Percentiles rank a stretch among this genome's conserved stretches.
Evolutionary conservation across 176 grass and related monocot species (phyloP).

Genomic region (Aechmea fasciata): DNA sequence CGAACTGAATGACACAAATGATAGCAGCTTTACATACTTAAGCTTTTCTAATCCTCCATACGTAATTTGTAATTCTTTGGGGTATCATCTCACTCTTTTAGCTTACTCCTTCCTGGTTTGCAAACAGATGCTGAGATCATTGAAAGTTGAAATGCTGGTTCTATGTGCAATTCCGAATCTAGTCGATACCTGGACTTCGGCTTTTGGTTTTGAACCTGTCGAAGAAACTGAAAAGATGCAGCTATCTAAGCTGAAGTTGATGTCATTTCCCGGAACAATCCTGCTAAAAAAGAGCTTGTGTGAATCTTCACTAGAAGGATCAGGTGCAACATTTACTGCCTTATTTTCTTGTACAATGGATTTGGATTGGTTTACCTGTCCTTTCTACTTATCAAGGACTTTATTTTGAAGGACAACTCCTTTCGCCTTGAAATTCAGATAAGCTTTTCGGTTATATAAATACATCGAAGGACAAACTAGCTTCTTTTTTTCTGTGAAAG

Average conservation of each 20-base stretch:
- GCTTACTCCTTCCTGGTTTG: background rate
- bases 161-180: conserved; percentile 58
- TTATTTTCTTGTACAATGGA: background rate
- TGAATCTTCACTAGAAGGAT: conserved; percentile 8
- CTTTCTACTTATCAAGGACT: background rate
- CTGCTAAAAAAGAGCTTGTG: conserved; percentile 55
- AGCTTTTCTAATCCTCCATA: background rate
- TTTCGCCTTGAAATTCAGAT: background rate
- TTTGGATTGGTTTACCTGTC: background rate
- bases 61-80: background rate
- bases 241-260: conserved; percentile 47
- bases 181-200: conserved; percentile 50
- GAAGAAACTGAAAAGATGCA: conserved; percentile 51
- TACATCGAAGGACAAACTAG: background rate
- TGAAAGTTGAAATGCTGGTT: conserved; percentile 61
- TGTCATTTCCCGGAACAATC: conserved; percentile 43
- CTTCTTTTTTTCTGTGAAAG: background rate
- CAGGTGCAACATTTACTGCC: conserved; percentile 29
- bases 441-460: background rate
- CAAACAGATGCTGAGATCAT: conserved; percentile 51
- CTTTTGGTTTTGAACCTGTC: conserved; percentile 50
- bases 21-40: background rate
- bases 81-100: background rate
- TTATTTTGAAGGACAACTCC: background rate
- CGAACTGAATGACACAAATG: background rate